These are phyloP conservation scores for Penicillium paradoxum DNA, from an alignment of 495 filamentous ascomycete species.

Conservation along the genomic window DNA sequence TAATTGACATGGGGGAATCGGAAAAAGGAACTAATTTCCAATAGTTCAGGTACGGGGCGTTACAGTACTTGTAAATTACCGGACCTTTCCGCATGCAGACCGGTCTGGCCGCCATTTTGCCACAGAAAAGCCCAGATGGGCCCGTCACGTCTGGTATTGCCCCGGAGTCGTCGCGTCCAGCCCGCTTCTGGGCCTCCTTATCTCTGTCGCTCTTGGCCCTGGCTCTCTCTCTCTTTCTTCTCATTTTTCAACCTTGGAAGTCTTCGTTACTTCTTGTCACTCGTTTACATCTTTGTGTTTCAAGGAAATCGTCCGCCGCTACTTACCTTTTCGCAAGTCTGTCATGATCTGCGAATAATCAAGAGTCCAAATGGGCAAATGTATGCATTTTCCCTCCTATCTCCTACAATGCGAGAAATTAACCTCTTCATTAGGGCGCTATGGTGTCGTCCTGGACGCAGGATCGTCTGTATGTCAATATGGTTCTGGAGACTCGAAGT, in stretches of 20 bases:
- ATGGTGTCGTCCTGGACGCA: conserved; percentile 65
- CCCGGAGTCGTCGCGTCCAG: conserved; percentile 20
- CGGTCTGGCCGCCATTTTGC: not conserved
- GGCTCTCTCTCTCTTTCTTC: conserved; percentile 1
- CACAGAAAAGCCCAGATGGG: conserved; percentile 6
- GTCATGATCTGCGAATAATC: conserved; percentile 33
- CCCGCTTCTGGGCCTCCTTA: conserved; percentile 22
- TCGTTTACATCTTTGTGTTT: conserved; percentile 9
- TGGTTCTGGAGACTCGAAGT: not conserved
- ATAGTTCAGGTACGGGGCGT: not conserved
- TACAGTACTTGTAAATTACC: conserved; percentile 8
- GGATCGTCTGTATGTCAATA: conserved; percentile 55
- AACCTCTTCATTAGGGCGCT: conserved; percentile 43
- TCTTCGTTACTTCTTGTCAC: conserved; percentile 11
- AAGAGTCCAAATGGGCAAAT: conserved; percentile 46
- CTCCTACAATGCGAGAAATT: not conserved
- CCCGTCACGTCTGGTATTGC: conserved; percentile 22
- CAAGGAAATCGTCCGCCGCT: not conserved
- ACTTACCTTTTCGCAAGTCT: conserved; percentile 10
- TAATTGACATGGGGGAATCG: no score
- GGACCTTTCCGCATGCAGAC: conserved; percentile 11
- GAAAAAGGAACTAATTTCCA: no score
- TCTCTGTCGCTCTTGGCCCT: conserved; percentile 12
- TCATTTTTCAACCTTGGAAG: conserved; percentile 1
- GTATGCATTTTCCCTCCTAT: conserved; percentile 25